Conservation (phyloP, 2,329 filamentous ascomycete genomes). For the Xylaria sp. region DNA sequence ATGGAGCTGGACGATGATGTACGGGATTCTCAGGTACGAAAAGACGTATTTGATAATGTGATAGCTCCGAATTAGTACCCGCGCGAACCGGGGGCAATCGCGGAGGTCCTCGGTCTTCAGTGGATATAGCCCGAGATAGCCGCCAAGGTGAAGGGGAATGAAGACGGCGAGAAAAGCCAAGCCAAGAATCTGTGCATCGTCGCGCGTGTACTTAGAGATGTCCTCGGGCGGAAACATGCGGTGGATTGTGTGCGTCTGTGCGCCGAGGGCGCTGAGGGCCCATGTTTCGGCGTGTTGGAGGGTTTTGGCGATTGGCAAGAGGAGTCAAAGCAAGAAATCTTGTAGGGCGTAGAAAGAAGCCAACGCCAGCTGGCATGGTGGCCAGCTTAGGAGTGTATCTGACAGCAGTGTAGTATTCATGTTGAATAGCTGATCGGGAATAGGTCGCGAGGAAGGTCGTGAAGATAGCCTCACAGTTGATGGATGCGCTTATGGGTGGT, state of each 20-base stretch:
- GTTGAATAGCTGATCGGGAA: conserved; percentile 17
- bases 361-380: not conserved
- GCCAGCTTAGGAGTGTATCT: conserved; percentile 1
- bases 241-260: conserved; percentile 21
- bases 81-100: not conserved
- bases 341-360: conserved; percentile 14
- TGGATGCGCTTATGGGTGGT: not conserved
- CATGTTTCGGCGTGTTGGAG: conserved; percentile 29
- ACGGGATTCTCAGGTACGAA: conserved; percentile 21
- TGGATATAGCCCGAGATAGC: conserved; percentile 11
- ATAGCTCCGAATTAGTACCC: conserved; percentile 1
- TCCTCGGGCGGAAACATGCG: conserved; percentile 30
- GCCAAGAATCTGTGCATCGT: conserved; percentile 18
- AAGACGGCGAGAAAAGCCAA: conserved; percentile 7
- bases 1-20: not conserved
- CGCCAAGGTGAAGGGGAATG: conserved; percentile 9
- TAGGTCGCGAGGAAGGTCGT: not conserved
- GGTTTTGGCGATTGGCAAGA: conserved; percentile 21
- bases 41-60: conserved; percentile 17
- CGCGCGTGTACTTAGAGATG: conserved; percentile 23
- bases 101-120: not conserved
- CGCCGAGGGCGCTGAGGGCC: conserved; percentile 14
- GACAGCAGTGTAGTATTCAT: conserved; percentile 23
- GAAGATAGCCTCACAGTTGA: not conserved
- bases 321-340: conserved; percentile 16